Percentiles rank a stretch among this genome's conserved stretches.
These are phyloP conservation scores for Colletotrichum eremochloae DNA, from an alignment of 2,329 filamentous ascomycete species.

Conservation along the genomic window DNA sequence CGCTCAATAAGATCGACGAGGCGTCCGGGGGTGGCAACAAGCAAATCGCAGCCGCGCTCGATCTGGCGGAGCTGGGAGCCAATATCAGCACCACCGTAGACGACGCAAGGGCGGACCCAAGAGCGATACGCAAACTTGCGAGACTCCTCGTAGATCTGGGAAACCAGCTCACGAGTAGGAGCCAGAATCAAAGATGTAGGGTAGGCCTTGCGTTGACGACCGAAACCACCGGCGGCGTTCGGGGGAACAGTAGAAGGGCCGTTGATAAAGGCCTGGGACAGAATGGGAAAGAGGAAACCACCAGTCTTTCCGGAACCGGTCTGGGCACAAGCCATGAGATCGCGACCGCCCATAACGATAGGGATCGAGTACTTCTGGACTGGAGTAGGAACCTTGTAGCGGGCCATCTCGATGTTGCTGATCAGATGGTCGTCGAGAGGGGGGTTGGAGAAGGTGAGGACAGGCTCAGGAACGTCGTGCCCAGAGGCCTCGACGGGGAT, in stretches of 20 bases:
- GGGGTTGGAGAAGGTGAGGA: conserved; percentile 91
- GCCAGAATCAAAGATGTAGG: conserved; percentile 96
- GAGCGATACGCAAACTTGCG: conserved; percentile 99
- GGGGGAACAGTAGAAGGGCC: conserved; percentile 81
- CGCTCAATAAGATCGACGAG: conserved; percentile 98
- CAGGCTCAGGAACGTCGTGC: conserved; percentile 91
- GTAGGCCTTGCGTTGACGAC: conserved; percentile 97
- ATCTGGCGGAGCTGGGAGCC: conserved; percentile 98
- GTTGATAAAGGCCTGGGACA: conserved; percentile 95
- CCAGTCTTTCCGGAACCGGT: conserved; percentile 99
- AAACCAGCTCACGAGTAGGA: conserved; percentile 97
- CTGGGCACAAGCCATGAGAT: conserved; percentile 99
- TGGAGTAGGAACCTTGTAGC: conserved; percentile 95
- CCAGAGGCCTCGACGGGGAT: conserved; percentile 98
- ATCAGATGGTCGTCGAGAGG: conserved; percentile 95
- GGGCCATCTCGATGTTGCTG: conserved; percentile 91
- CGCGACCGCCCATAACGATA: conserved; percentile 97
- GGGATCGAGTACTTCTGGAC: conserved; percentile 99
- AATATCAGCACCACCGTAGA: conserved; percentile 99
- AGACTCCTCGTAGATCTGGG: conserved; percentile 97
- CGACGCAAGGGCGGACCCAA: conserved; percentile 98
- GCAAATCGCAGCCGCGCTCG: conserved; percentile 94
- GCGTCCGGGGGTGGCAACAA: conserved; percentile 97
- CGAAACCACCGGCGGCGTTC: conserved; percentile 77
- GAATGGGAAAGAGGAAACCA: conserved; percentile 98